Evolutionary conservation across 495 filamentous ascomycete species (phyloP), one percentile per base, ranked within the genome.

Genomic region (Penicillium mononematosum): DNA sequence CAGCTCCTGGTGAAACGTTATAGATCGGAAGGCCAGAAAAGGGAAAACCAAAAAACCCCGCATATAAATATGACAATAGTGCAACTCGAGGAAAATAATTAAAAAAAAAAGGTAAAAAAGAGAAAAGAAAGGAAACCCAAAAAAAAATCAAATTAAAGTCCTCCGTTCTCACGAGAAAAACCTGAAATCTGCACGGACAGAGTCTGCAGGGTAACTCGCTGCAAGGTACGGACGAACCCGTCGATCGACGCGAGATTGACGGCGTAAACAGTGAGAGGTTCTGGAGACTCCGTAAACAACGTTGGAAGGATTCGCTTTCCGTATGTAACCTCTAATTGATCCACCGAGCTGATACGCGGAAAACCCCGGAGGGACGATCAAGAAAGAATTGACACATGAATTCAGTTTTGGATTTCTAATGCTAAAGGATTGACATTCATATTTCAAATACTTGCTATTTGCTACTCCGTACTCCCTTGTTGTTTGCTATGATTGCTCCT

Each of bases 191-290:
- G 63, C 65, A 66, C 65, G 60, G 65, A 66, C 59, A 53, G 41
- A 41, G 49, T 45, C 47, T 64, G 66, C 66, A 68, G 63, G 59
- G 63, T 65, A 58, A 61, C 52, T 68, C 56, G 50, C 60, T 68
- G 66, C 66, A 68, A 68, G 66, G 66, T 68, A 68, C 66, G 60
- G 66, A 58, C 58, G 63, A 66, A 68, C 66, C 63, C 60, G 66
- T 68, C 58, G 60, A 68, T 68, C 63, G 56, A 43, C 50, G 25
- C 38, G 27, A 53, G 50, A 53, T 53, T 53, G 50, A 14, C 47
- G 32, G 32, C 32, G 17, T 12, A 38, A 25, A 38, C 42, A 24
- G 29, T 11, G 12, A 19, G 47, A 50, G 20, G 32, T n/a, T 36
- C 6, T 12, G 22, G 22, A 19, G 46, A 10, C 9, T 31, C 32